These are phyloP conservation scores for Mycothermus thermophilus DNA, from an alignment of 495 filamentous ascomycete species.

Conservation along the genomic window DNA sequence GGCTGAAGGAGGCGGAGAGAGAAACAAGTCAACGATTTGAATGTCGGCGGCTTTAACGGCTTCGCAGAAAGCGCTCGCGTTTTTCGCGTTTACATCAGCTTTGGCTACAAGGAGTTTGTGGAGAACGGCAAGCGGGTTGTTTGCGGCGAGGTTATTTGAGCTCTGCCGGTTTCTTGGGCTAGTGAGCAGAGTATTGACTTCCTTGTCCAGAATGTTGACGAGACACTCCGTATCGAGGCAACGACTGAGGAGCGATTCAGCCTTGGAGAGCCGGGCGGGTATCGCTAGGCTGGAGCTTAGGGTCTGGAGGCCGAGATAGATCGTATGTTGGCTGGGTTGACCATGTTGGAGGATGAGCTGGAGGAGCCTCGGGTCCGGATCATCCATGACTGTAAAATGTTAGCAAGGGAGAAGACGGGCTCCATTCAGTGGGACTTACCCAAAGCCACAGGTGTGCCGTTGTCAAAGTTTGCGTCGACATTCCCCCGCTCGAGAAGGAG, in stretches of 20 bases:
- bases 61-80: constrained; percentile 27
- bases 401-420: neutral
- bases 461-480: constrained; percentile 30
- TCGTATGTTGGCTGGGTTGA: constrained; percentile 19
- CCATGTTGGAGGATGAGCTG: constrained; percentile 29
- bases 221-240: constrained; percentile 22
- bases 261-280: constrained; percentile 23
- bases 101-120: constrained; percentile 27
- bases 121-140: constrained; percentile 21
- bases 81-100: constrained; percentile 30
- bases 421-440: constrained; percentile 14
- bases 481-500: constrained; percentile 28
- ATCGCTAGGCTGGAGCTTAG: constrained; percentile 20
- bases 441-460: constrained; percentile 18
- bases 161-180: constrained; percentile 13
- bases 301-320: constrained; percentile 20
- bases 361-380: constrained; percentile 25
- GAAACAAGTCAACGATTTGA: constrained; percentile 27
- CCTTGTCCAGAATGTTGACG: constrained; percentile 22
- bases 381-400: constrained; percentile 15
- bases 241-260: constrained; percentile 24
- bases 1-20: constrained; percentile 20
- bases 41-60: constrained; percentile 26
- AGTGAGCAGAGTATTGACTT: constrained; percentile 26
- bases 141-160: too few relatives aligned